Conservation (phyloP, 208 protist genomes). For the Leishmania martiniquensis region DNA sequence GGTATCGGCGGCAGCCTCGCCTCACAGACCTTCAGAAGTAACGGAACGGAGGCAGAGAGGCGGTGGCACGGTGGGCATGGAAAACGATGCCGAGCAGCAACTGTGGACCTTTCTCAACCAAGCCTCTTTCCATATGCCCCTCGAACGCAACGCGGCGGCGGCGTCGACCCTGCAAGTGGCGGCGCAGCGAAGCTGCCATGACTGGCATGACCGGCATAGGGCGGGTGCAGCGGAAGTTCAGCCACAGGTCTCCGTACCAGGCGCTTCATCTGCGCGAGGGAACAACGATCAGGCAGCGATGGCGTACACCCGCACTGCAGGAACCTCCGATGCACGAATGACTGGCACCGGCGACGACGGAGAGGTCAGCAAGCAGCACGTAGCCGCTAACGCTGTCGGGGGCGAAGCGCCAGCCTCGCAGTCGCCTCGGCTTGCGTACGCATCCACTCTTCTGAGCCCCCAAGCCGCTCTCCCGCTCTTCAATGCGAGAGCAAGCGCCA, state of each 20-base stretch:
- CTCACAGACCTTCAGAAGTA: not conserved
- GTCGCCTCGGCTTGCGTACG: slow-evolving; percentile 3
- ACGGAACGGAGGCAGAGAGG: not conserved
- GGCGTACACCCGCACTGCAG: not conserved
- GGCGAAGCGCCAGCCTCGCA: not conserved
- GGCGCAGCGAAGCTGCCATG: not conserved
- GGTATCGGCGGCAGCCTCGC: no score
- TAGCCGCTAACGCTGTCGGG: not conserved
- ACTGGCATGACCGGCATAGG: no score
- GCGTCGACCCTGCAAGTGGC: not conserved
- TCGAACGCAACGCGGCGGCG: not conserved
- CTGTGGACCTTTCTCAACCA: slow-evolving; percentile 8
- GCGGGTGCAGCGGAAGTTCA: not conserved
- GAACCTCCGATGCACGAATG: not conserved
- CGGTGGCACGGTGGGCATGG: not conserved
- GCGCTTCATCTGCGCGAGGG: not conserved
- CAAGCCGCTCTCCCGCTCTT: not conserved
- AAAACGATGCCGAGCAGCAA: slow-evolving; percentile 7
- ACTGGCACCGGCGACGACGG: not conserved
- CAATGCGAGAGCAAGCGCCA: not conserved
- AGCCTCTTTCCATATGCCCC: not conserved
- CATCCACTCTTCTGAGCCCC: not conserved
- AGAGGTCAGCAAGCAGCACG: not conserved
- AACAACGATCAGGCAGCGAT: not conserved
- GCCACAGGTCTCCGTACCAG: not conserved